Evolutionary conservation across 345 rosid genomes (phyloP).

Genomic region (Theobroma cacao): DNA sequence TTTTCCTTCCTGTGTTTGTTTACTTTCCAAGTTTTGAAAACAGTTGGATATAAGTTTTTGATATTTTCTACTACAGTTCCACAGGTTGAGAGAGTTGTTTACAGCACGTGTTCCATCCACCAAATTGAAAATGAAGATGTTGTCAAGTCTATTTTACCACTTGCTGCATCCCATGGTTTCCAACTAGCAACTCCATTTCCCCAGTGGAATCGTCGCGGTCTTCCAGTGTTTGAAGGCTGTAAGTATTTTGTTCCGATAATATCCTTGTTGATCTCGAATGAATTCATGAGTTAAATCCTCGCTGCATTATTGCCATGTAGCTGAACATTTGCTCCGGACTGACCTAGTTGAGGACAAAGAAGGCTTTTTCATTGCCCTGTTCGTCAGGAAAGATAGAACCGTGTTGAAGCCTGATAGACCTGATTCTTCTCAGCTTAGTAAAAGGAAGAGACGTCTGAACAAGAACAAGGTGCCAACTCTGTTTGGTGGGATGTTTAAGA

Average conservation of each 20-base stretch:
- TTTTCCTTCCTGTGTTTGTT: not conserved
- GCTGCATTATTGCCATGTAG: conserved; percentile 25
- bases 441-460: not conserved
- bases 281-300: not conserved
- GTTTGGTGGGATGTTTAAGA: conserved; percentile 13
- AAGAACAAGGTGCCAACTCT: not conserved
- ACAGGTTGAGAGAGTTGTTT: conserved; percentile 61
- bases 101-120: conserved; percentile 91
- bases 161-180: conserved; percentile 57
- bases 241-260: conserved; percentile 22
- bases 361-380: conserved; percentile 83
- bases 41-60: not conserved
- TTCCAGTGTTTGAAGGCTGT: conserved; percentile 72
- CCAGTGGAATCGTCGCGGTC: conserved; percentile 70
- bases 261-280: not conserved
- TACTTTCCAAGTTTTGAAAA: not conserved
- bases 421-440: not conserved
- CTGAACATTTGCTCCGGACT: conserved; percentile 44
- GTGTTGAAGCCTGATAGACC: not conserved
- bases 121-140: conserved; percentile 92
- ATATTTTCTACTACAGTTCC: conserved; percentile 42
- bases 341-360: conserved; percentile 68
- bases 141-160: conserved; percentile 53
- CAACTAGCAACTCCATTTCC: conserved; percentile 67
- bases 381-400: conserved; percentile 26